A percentile compares a stretch with the other conserved stretches of the same genome.
phyloP scores from a whole-genome alignment of 176 grass and related monocot species.

The Otatea glauca region DNA sequence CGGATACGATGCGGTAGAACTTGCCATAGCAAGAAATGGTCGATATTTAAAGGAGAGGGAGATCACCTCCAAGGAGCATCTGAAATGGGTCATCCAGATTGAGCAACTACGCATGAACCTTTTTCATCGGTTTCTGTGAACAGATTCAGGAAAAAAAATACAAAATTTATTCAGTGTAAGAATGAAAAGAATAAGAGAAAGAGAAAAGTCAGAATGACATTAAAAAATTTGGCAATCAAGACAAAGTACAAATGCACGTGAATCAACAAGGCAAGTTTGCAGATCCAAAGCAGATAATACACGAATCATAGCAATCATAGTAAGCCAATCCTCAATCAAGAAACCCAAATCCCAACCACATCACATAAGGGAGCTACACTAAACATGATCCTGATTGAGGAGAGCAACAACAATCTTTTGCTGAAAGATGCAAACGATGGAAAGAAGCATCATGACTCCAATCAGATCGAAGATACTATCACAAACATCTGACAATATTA shows the following conservation, averaged over 20 bases:
- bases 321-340: neutral
- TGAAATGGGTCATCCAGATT: conserved; percentile 37
- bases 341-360: neutral
- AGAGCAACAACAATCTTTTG: neutral
- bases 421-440: neutral
- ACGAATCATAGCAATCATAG: neutral
- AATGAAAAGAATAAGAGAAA: neutral
- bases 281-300: conserved; percentile 21
- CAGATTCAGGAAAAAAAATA: neutral
- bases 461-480: conserved; percentile 6
- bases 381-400: neutral
- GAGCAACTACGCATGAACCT: conserved; percentile 38
- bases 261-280: conserved; percentile 5
- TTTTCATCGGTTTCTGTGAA: conserved; percentile 25
- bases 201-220: neutral
- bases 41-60: conserved; percentile 30
- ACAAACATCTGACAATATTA: neutral
- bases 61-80: conserved; percentile 47
- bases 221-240: neutral
- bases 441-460: neutral
- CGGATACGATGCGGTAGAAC: conserved; percentile 21
- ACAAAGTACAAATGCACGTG: conserved; percentile 4
- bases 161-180: neutral
- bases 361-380: neutral
- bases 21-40: conserved; percentile 36